Evolutionary conservation across 768 basidiomycete species (phyloP).

Genomic region (Mycena vitilis): DNA sequence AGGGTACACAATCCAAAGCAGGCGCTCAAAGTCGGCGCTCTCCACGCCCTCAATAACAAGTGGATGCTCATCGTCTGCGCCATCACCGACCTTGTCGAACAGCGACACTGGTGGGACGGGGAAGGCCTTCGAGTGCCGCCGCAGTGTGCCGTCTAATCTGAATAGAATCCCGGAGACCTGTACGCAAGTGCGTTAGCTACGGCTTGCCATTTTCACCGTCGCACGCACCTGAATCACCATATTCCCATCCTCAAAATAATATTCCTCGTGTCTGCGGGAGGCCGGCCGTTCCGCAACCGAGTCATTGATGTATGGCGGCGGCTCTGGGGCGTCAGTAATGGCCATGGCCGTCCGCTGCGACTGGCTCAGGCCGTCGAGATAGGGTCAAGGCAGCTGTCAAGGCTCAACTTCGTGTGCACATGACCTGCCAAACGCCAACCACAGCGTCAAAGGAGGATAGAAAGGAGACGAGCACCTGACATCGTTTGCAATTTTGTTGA

Average conservation of each 20-base stretch:
- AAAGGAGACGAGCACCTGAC: too few species aligned
- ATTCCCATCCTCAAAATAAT: slow-evolving; percentile 36
- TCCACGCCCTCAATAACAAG: slow-evolving; percentile 42
- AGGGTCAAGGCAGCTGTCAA: slow-evolving; percentile 15
- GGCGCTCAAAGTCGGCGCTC: slow-evolving; percentile 47
- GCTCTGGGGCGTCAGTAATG: slow-evolving; percentile 12
- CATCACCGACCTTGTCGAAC: slow-evolving; percentile 33
- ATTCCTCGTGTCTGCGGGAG: slow-evolving; percentile 27
- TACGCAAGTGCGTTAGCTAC: background rate
- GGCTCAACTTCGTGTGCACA: too few species aligned
- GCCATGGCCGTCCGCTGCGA: slow-evolving; percentile 1
- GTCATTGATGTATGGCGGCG: slow-evolving; percentile 20
- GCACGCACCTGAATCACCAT: slow-evolving; percentile 25
- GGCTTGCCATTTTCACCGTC: too few species aligned
- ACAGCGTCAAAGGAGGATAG: background rate
- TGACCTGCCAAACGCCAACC: background rate
- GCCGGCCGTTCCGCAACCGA: background rate
- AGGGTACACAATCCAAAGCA: slow-evolving; percentile 49
- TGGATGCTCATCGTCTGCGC: slow-evolving; percentile 42
- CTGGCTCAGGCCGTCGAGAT: background rate
- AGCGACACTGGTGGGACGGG: slow-evolving; percentile 20
- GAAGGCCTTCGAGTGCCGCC: slow-evolving; percentile 32
- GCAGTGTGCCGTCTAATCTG: slow-evolving; percentile 33
- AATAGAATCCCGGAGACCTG: slow-evolving; percentile 32
- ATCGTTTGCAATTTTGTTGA: too few species aligned